Base-by-base conservation (phyloP, 176 grass and related monocot genomes). In the Rhynchospora breviuscula region DNA sequence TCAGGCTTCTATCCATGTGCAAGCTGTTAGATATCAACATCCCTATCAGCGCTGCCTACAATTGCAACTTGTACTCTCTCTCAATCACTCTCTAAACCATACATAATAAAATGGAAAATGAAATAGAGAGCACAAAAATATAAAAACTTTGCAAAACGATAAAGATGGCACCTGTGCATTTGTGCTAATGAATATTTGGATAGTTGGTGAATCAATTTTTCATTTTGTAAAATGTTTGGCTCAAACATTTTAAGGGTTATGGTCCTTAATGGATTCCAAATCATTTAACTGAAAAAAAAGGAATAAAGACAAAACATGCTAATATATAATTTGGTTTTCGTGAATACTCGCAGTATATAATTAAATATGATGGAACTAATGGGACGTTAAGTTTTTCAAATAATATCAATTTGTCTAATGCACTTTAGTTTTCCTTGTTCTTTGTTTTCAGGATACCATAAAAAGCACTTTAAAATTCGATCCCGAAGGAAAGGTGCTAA, bases 21-120 rank as follows among this genome's bases (percentile, higher is more conserved):
- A 89, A 88, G 66, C 68, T 94, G n/a, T n/a, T n/a, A n/a, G 14
- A 62, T 52, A 52, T 91, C 80, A 44, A 53, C 82, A 88, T 94
- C 48, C 87, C 89, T 17, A 18, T 89, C n/a, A 70, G 52, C 67
- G 15, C 63, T 63, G 9, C 76, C 73, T 65, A 80, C 31, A 72
- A 94, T 87, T 91, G 89, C 71, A 21, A 67, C 87, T 62, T 47
- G 89, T 91, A 10, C 18, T 15, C 76, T 61, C n/a, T 14, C 57
- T 17, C 17, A 72, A 58, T 31, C 25, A 25, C 21, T n/a, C 11
- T 59, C 66, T 87, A 9, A 74, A 74, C 49, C 45, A 51, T 13
- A 51, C 18, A 73, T 23, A 12, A 13, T 15, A 10, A 44, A 43
- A 44, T n/a, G 18, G 5, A 18, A 40, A 29, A 44, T 74, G 10